A percentile compares a stretch with the other conserved stretches of the same genome.
Evolutionary conservation across 257 asterid species (phyloP).

Genomic region (Solanum sejunctum): DNA sequence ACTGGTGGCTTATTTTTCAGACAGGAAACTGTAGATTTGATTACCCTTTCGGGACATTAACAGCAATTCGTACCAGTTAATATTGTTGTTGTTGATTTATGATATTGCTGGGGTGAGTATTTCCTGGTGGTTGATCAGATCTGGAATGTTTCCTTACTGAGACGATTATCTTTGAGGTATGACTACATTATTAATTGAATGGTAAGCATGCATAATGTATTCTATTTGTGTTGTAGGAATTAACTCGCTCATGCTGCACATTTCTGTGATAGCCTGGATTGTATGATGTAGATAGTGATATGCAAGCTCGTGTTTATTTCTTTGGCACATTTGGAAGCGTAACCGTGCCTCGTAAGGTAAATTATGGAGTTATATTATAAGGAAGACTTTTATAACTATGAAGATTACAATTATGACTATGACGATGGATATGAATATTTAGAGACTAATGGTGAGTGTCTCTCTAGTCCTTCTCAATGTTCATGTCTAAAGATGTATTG

Average conservation of each 20-base stretch:
- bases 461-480: not conserved
- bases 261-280: not conserved
- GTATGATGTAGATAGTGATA: not conserved
- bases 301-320: not conserved
- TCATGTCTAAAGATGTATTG: not conserved
- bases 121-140: not conserved
- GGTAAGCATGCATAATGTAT: not conserved
- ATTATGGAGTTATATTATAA: constrained; percentile 33
- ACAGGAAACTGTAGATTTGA: not conserved
- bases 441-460: constrained; percentile 38
- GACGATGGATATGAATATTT: constrained; percentile 27
- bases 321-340: constrained; percentile 12
- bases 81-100: not conserved
- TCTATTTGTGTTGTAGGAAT: not conserved
- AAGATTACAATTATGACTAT: constrained; percentile 39
- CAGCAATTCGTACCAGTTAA: not conserved
- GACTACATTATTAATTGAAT: not conserved
- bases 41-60: not conserved
- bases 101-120: not conserved
- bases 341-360: constrained; percentile 69
- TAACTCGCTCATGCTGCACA: not conserved
- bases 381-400: constrained; percentile 32
- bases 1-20: not conserved
- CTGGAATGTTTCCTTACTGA: not conserved
- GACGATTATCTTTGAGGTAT: not conserved